Percentiles rank a stretch among this genome's conserved stretches.
These are phyloP conservation scores for Phytopythium ostracodes DNA, from an alignment of 352 stramenopile genomes.

Conservation along the genomic window DNA sequence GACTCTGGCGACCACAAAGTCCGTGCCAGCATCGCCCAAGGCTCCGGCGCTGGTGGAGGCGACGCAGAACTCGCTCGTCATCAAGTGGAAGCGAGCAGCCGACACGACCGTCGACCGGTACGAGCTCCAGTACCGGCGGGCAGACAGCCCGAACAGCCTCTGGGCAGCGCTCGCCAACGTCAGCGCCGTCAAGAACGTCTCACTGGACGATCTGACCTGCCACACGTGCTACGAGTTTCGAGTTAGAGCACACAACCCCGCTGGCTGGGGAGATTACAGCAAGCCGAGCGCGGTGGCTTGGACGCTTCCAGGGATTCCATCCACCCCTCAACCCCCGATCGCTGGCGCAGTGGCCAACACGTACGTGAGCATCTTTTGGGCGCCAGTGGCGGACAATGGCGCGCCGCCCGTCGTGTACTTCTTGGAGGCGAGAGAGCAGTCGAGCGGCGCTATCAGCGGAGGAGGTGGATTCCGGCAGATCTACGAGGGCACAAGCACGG, in stretches of 20 bases:
- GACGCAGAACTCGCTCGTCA: conserved; percentile 40
- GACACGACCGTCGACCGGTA: conserved; percentile 73
- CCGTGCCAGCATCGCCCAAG: conserved; percentile 25
- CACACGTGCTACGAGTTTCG: conserved; percentile 58
- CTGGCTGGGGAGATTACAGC: conserved; percentile 69
- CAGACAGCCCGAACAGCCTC: conserved; percentile 38
- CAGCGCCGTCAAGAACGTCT: conserved; percentile 31
- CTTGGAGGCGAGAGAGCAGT: conserved; percentile 50
- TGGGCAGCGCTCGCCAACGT: conserved; percentile 44
- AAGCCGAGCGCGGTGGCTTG: conserved; percentile 40
- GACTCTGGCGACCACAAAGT: conserved; percentile 39
- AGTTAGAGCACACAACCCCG: conserved; percentile 57
- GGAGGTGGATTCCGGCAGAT: conserved; percentile 28
- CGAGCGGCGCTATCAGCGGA: background rate
- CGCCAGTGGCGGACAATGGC: conserved; percentile 48
- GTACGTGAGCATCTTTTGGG: conserved; percentile 76
- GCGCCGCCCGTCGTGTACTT: conserved; percentile 57
- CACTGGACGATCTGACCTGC: conserved; percentile 39
- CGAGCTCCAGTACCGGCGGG: conserved; percentile 60
- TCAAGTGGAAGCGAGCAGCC: conserved; percentile 54
- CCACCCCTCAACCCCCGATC: conserved; percentile 40
- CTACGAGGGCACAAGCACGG: conserved; percentile 62
- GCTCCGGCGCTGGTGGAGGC: conserved; percentile 44
- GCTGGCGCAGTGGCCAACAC: conserved; percentile 53
- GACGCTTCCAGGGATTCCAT: conserved; percentile 50